These are phyloP conservation scores for Sporothrix luriei DNA, from an alignment of 2,329 filamentous ascomycete species.

Conservation along the genomic window DNA sequence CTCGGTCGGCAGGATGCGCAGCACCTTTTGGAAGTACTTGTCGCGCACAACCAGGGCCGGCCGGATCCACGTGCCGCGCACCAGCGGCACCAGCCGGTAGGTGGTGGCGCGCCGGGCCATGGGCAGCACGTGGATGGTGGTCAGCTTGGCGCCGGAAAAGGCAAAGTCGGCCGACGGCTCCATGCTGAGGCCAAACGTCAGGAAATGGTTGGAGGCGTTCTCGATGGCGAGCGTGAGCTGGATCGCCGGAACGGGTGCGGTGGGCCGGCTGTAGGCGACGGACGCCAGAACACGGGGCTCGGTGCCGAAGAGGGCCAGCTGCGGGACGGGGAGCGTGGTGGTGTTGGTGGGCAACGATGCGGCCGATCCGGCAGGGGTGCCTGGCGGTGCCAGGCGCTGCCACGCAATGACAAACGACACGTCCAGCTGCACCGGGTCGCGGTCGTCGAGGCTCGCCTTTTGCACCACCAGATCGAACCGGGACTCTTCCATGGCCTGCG, in stretches of 20 bases:
- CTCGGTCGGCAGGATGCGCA: constrained; percentile 78
- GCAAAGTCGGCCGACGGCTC: constrained; percentile 91
- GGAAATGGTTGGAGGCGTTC: constrained; percentile 90
- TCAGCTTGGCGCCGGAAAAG: constrained; percentile 85
- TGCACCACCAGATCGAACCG: constrained; percentile 74
- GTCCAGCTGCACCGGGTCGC: constrained; percentile 72
- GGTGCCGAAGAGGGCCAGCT: constrained; percentile 75
- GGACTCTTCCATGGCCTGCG: constrained; percentile 70
- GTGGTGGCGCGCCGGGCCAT: constrained; percentile 73
- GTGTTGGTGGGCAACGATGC: constrained; percentile 52
- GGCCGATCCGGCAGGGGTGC: constrained; percentile 27
- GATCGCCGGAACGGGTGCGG: constrained; percentile 1
- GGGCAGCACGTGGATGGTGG: constrained; percentile 78
- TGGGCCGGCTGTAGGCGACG: constrained; percentile 48
- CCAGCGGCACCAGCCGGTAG: constrained; percentile 72
- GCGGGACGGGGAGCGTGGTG: constrained; percentile 74
- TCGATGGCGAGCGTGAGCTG: constrained; percentile 69
- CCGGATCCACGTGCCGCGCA: constrained; percentile 66
- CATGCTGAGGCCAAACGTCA: constrained; percentile 91
- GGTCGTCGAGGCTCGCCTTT: constrained; percentile 79
- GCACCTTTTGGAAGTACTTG: constrained; percentile 88
- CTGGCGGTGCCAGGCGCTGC: constrained; percentile 57
- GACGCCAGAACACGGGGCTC: constrained; percentile 82
- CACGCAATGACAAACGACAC: constrained; percentile 75
- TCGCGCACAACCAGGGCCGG: constrained; percentile 79